Base-by-base conservation (phyloP, 305 asterid species). In the Ilex paraguariensis region DNA sequence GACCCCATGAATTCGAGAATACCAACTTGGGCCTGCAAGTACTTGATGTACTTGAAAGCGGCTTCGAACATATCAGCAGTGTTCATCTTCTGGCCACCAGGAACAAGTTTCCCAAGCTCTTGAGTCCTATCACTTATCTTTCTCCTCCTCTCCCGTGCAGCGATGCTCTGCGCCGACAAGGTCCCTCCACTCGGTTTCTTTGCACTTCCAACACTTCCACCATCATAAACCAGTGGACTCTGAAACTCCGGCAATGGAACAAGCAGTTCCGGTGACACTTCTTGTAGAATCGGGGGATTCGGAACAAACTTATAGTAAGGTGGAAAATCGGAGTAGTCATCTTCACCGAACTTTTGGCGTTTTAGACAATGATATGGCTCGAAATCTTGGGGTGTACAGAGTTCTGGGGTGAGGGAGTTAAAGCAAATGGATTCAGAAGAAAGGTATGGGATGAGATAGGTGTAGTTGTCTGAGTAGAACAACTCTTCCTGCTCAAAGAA, bases 1-100 rank as follows among this genome's bases (percentile, higher is more conserved):
- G 88, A 73, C 21, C 48, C 70, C 68, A 77, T 52, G 42, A 63
- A 56, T 69, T 77, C 79, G 9, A 91, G 85, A 67, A 88, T 33
- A 10, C 81, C 80, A 63, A 84, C 81, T 68, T 91, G 96, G 3
- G 95, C 86, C 67, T 86, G 87, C 81, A 88, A 66, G 66, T 54
- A 86, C 39, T 80, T 88, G 70, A 91, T 76, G 39, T 91, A 88
- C 50, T 86, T 86, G 48, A 59, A 82, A 51, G 95, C 95, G 49
- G 97, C 80, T 54, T 82, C 82, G 59, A 91, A 74, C 98, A 91
- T 91, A 57, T 91, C 97, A 21, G 97, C 97, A 56, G 92, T 88
- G 77, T 86, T 91, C 98, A 91, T 83, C 61, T 81, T 91, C 30
- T 72, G 87, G 6, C 92, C 95, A 15, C 97, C 95, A 0, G 98